Evolutionary conservation across 2,329 filamentous ascomycete genomes (phyloP).

Genomic region (Colletotrichum limetticola): DNA sequence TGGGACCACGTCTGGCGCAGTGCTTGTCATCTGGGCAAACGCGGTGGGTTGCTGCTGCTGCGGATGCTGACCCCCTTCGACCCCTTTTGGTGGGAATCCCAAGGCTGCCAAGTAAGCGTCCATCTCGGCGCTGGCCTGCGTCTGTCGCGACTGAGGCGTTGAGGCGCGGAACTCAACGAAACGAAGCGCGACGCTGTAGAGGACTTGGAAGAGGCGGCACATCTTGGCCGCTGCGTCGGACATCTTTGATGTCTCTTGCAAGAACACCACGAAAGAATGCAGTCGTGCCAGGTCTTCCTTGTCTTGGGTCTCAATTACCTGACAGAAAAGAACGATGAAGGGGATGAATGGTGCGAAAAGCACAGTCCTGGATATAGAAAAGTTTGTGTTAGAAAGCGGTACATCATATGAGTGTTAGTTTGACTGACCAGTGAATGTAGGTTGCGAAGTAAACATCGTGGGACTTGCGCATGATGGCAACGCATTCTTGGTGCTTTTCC

Average conservation of each 20-base stretch:
- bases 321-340: constrained; percentile 64
- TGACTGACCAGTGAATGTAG: constrained; percentile 55
- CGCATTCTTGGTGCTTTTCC: constrained; percentile 52
- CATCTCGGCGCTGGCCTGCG: constrained; percentile 52
- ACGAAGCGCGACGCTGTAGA: constrained; percentile 66
- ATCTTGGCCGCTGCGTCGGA: constrained; percentile 63
- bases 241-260: constrained; percentile 58
- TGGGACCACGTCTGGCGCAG: not conserved
- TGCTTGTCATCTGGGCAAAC: constrained; percentile 23
- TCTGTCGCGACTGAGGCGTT: constrained; percentile 42
- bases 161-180: constrained; percentile 65
- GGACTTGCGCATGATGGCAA: constrained; percentile 49
- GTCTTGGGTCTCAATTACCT: constrained; percentile 58
- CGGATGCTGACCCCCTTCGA: not conserved
- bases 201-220: constrained; percentile 67
- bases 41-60: not conserved
- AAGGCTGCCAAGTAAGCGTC: constrained; percentile 63
- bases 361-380: constrained; percentile 49
- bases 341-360: constrained; percentile 65
- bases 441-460: constrained; percentile 48
- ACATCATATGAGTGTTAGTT: not conserved
- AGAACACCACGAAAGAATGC: constrained; percentile 60
- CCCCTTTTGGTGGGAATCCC: constrained; percentile 49
- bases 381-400: no score
- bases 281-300: constrained; percentile 57